phyloP scores from a whole-genome alignment of 192 early-diverging fungal genomes.

The Paraglomus brasilianum region DNA sequence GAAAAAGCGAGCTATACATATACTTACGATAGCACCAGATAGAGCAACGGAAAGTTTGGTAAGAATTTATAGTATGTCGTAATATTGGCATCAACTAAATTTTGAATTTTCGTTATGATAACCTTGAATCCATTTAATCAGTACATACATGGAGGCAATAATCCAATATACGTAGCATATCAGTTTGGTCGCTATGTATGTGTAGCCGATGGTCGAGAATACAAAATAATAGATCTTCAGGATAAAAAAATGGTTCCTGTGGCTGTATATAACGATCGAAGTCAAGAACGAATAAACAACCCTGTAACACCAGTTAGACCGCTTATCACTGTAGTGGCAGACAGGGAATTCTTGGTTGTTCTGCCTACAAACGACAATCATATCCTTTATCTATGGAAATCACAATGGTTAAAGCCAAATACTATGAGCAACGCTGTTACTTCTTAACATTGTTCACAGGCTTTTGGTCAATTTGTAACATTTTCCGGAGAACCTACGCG shows the following conservation, averaged over 20 bases:
- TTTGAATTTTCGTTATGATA: too few relatives aligned
- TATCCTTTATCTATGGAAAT: conserved; percentile 34
- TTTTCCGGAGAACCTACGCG: conserved; percentile 67
- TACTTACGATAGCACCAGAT: conserved; percentile 41
- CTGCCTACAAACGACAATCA: conserved; percentile 41
- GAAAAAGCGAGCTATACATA: conserved; percentile 49
- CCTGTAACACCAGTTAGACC: conserved; percentile 46
- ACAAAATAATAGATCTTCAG: conserved; percentile 60
- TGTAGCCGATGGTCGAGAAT: conserved; percentile 66
- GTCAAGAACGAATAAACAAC: not conserved
- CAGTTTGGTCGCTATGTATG: conserved; percentile 57
- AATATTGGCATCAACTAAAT: too few relatives aligned
- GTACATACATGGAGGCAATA: too few relatives aligned
- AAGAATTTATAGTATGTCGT: not conserved
- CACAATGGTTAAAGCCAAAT: too few relatives aligned
- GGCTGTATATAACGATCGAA: not conserved
- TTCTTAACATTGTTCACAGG: conserved; percentile 37
- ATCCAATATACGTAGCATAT: conserved; percentile 37
- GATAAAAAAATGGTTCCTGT: not conserved
- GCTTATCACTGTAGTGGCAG: conserved; percentile 56
- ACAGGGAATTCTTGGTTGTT: conserved; percentile 73
- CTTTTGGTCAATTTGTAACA: conserved; percentile 74
- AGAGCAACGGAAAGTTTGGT: conserved; percentile 36
- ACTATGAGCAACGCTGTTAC: not conserved
- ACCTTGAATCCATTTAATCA: too few relatives aligned